Conservation (phyloP, 1,284 basidiomycete genomes). For the Anthracocystis walkeri region DNA sequence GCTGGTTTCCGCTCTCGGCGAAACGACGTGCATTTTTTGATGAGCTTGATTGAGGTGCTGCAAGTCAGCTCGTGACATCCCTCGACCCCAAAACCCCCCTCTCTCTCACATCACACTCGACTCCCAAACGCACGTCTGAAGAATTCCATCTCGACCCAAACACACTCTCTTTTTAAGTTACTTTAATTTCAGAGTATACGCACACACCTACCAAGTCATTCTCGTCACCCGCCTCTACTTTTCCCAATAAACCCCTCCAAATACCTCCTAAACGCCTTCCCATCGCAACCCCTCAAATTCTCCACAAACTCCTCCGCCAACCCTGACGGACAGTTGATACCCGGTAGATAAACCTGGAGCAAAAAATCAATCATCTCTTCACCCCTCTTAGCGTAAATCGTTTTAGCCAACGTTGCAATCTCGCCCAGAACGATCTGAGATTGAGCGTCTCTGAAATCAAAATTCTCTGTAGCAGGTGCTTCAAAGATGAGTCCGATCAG, state of each 20-base stretch:
- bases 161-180: too few species aligned
- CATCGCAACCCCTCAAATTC: constrained; percentile 72
- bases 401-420: constrained; percentile 77
- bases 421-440: constrained; percentile 53
- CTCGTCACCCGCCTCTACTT: constrained; percentile 33
- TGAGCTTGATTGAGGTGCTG: too few species aligned
- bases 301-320: constrained; percentile 79
- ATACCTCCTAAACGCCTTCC: constrained; percentile 77
- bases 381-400: constrained; percentile 81
- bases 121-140: too few species aligned
- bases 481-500: constrained; percentile 86
- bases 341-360: constrained; percentile 82
- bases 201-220: too few species aligned
- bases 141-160: too few species aligned
- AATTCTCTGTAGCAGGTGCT: constrained; percentile 81
- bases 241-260: constrained; percentile 56
- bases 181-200: too few species aligned
- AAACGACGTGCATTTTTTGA: too few species aligned
- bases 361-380: constrained; percentile 88
- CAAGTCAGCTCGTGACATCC: too few species aligned
- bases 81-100: too few species aligned
- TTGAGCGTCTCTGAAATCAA: constrained; percentile 90
- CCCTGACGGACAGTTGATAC: constrained; percentile 85
- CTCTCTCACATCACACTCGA: too few species aligned
- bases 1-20: too few species aligned